Conservation (phyloP, 768 basidiomycete species). For the Pisolithus sp. region DNA sequence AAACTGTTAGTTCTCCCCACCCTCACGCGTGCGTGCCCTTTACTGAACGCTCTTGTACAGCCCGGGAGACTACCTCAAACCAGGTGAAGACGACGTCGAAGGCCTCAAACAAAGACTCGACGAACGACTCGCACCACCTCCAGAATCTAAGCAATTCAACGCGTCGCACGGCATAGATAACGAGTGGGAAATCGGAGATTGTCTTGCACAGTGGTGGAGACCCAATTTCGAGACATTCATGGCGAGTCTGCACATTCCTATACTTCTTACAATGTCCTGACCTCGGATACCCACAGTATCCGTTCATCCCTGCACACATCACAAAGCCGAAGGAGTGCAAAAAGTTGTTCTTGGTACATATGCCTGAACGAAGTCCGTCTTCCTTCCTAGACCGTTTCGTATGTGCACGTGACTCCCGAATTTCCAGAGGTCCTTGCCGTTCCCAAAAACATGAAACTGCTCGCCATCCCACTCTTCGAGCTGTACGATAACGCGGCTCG, state of each 20-base stretch:
- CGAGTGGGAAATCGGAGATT: slow-evolving; percentile 96
- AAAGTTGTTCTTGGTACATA: slow-evolving; percentile 89
- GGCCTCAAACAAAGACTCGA: slow-evolving; percentile 88
- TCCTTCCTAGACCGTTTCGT: background rate
- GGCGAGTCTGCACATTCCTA: slow-evolving; percentile 44
- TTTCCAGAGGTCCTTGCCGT: slow-evolving; percentile 86
- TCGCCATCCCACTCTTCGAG: slow-evolving; percentile 94
- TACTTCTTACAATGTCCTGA: background rate
- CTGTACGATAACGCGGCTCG: slow-evolving; percentile 95
- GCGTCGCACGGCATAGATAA: slow-evolving; percentile 71
- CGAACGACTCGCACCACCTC: slow-evolving; percentile 78
- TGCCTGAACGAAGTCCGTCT: slow-evolving; percentile 86
- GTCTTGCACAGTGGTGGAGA: slow-evolving; percentile 97
- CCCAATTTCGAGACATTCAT: slow-evolving; percentile 99
- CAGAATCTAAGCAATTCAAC: slow-evolving; percentile 69
- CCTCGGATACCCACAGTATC: slow-evolving; percentile 53
- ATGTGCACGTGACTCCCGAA: background rate
- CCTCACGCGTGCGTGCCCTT: background rate
- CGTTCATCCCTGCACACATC: slow-evolving; percentile 91
- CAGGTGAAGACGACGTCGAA: slow-evolving; percentile 87
- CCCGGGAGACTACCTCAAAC: slow-evolving; percentile 97
- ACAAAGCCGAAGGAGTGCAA: slow-evolving; percentile 98
- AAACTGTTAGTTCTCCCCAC: slow-evolving; percentile 66
- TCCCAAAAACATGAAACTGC: slow-evolving; percentile 97
- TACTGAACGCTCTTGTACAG: slow-evolving; percentile 31